A percentile compares a stretch with the other conserved stretches of the same genome.
phyloP scores from a whole-genome alignment of 495 filamentous ascomycete genomes.

The Staphylotrichum longicolle region DNA sequence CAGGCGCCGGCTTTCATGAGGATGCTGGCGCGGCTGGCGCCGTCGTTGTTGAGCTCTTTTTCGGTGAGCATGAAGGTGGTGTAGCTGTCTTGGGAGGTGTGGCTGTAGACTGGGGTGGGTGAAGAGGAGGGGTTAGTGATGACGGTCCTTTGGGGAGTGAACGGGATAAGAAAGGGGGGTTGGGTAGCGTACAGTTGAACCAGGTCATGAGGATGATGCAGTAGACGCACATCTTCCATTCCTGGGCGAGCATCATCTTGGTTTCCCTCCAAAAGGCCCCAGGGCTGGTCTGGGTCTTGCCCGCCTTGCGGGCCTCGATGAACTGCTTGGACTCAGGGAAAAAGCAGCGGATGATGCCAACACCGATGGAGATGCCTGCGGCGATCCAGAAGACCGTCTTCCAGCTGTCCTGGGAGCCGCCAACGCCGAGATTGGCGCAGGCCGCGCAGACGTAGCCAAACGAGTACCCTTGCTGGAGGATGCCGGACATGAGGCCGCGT shows the following conservation, averaged over 20 bases:
- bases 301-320: slow-evolving; percentile 57
- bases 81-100: slow-evolving; percentile 72
- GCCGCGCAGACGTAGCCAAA: slow-evolving; percentile 74
- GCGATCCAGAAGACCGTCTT: slow-evolving; percentile 61
- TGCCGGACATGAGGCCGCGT: slow-evolving; percentile 72
- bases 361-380: slow-evolving; percentile 60
- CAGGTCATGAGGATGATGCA: slow-evolving; percentile 70
- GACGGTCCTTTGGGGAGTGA: background rate
- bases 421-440: slow-evolving; percentile 65
- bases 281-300: slow-evolving; percentile 47
- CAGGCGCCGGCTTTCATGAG: slow-evolving; percentile 72
- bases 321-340: slow-evolving; percentile 75
- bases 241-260: slow-evolving; percentile 58
- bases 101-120: slow-evolving; percentile 51
- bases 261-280: slow-evolving; percentile 61
- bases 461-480: slow-evolving; percentile 75
- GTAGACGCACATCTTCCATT: slow-evolving; percentile 72
- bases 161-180: background rate
- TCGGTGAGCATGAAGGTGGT: slow-evolving; percentile 70
- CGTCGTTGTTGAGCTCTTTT: slow-evolving; percentile 59
- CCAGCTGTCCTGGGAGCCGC: slow-evolving; percentile 54
- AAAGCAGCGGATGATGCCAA: slow-evolving; percentile 60
- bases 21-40: slow-evolving; percentile 66
- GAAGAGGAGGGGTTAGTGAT: slow-evolving; percentile 2
- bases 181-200: slow-evolving; percentile 44